Evolutionary conservation across 768 basidiomycete genomes (phyloP), one percentile per base, ranked within the genome.

Genomic region (Gloeopeniophorella convolvens): DNA sequence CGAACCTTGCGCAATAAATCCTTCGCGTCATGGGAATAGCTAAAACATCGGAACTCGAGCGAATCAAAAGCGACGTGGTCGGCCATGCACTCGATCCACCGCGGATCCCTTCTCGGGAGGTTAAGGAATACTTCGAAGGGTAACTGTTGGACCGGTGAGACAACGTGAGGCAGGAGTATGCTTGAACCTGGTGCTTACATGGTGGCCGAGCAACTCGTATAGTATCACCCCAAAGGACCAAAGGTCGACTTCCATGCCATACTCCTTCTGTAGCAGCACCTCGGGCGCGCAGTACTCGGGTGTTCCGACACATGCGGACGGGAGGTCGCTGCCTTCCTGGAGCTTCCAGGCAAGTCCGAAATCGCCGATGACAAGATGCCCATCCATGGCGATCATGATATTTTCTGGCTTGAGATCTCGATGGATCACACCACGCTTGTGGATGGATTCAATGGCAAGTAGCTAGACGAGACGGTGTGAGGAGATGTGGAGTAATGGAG

Each of bases 201-300:
- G 21, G 9, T 12, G 24, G 2, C 23, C 16, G 2, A 97, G 76
- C 48, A 98, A 77, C 63, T 92, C 94, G 68, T 89, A 97, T 4
- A 96, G 72, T 2, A 95, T 97, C 30, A 96, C 86, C 20, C 96
- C 95, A 4, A 99, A 77, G 1, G 95, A 93, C 96, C 96, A 99
- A 30, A 99, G 78, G 62, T 99, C 96, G 62, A 97, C 93, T 21
- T 42, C 54, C 32, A 55, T 33, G n/a, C 40, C 34, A 32, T 55
- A 51, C 10, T 37, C 11, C 34, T 24, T 35, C 26, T 30, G 39
- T 3, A 33, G 44, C 24, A 51, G 32, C 28, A 55, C 40, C 34
- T 55, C 54, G 8, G 54, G 54, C 0, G 49, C 40, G 16, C 26
- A 42, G 30, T 51, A 51, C 9, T 34, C 42, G 13, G 54, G 54